Conservation (phyloP, 768 basidiomycete genomes). For the Trametopsis cervina region DNA sequence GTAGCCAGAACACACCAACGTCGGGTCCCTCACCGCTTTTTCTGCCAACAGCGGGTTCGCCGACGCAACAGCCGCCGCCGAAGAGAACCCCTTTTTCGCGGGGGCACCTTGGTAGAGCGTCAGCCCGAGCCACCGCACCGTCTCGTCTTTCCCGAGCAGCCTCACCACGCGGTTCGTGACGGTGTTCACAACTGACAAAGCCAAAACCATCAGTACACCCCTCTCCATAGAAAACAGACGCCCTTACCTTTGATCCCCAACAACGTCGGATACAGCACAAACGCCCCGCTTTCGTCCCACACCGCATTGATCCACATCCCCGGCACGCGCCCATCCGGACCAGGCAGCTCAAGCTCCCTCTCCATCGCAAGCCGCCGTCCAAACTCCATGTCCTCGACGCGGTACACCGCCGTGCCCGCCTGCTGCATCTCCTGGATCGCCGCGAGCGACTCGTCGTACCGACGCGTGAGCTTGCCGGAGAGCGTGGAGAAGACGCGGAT, state of each 20-base stretch:
- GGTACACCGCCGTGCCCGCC: constrained; percentile 87
- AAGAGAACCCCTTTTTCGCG: constrained; percentile 65
- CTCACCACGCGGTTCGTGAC: constrained; percentile 89
- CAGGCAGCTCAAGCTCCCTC: constrained; percentile 81
- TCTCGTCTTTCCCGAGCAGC: constrained; percentile 90
- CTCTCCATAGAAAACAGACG: background rate
- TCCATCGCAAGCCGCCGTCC: constrained; percentile 93
- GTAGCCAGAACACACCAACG: constrained; percentile 87
- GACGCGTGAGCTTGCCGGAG: constrained; percentile 80
- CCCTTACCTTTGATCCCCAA: constrained; percentile 87
- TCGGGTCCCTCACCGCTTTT: constrained; percentile 81
- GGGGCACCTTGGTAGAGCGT: constrained; percentile 92
- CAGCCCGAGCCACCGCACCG: constrained; percentile 82
- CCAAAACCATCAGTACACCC: background rate
- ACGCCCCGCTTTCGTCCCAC: constrained; percentile 98
- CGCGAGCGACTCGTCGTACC: constrained; percentile 89
- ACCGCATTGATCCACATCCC: constrained; percentile 82
- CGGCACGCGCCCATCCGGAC: constrained; percentile 62
- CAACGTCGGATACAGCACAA: constrained; percentile 88
- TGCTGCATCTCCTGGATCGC: constrained; percentile 99
- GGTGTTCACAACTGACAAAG: constrained; percentile 74
- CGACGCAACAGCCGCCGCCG: constrained; percentile 89
- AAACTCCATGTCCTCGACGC: constrained; percentile 98
- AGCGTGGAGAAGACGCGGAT: constrained; percentile 92
- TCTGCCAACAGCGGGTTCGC: constrained; percentile 91